Base-by-base conservation (phyloP, 83 land plant species). In the Larix sibirica region DNA sequence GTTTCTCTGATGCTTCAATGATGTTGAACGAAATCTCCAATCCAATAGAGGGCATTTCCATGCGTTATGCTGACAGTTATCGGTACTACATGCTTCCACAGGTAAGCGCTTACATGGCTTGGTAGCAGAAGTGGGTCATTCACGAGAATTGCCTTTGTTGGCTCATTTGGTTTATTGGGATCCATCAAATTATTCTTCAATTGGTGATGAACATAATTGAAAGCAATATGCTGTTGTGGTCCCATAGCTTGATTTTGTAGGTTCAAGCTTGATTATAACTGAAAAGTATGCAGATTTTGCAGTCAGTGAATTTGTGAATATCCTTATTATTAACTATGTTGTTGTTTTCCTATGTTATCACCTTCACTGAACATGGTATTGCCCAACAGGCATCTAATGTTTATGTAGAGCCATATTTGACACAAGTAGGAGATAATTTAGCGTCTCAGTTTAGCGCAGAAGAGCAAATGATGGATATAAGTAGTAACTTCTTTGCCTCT, bases 61-160 rank as follows among this genome's bases (percentile, higher is more conserved):
- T 44, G 40, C 58, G 21, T 21, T 74, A 44, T 74, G 58, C 56
- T 74, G 58, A 54, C 1, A 12, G 24, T n/a, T 23, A 74, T 74
- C 56, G 58, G 58, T n/a, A 44, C 58, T 1, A 7, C 21, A 23
- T 74, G 77, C 58, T 44, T 40, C 77, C 8, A 16, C 58, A 74
- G 77, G 77, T 74, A 74, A 74, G 77, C 58, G 0, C 6, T 23
- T 74, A 74, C 23, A 74, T 74, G 58, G 58, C 21, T 74, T 74
- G 58, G 77, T 74, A 74, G 77, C 58, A 9, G 77, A 74, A 74
- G 77, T 74, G 77, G 77, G 56, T 44, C 26, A 44, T 74, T 42
- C 56, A 74, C 21, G 77, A 47, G 47, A 54, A 3, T 74, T 74
- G 12, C 10, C 77, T 74, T 44, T 58, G 7, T 74, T 56, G 1